These are phyloP conservation scores for Gossypium trilobum DNA, from an alignment of 441 rosid genomes.

Conservation along the genomic window DNA sequence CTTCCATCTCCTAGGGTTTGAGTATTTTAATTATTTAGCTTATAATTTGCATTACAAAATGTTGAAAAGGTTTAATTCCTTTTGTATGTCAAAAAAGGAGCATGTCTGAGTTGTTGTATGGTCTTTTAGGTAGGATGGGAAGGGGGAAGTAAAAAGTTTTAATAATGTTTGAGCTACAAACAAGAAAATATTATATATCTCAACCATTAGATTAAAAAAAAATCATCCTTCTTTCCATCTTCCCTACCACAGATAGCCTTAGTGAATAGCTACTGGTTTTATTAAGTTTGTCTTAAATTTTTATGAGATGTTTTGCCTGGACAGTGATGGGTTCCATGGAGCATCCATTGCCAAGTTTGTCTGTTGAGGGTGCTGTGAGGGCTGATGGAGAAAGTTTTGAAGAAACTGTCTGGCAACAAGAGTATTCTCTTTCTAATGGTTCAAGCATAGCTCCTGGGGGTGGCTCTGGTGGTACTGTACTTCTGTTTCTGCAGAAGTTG, in stretches of 20 bases:
- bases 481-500: constrained; percentile 62
- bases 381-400: constrained; percentile 78
- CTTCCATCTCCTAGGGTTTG: not conserved
- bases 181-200: not conserved
- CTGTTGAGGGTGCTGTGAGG: constrained; percentile 62
- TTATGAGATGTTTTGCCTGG: constrained; percentile 21
- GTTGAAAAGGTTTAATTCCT: not conserved
- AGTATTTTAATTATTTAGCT: not conserved
- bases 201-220: not conserved
- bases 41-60: not conserved
- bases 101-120: not conserved
- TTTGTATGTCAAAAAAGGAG: not conserved
- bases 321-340: constrained; percentile 92
- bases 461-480: constrained; percentile 94
- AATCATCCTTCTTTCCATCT: not conserved
- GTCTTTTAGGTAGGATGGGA: not conserved
- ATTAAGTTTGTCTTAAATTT: constrained; percentile 12
- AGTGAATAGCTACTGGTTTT: not conserved
- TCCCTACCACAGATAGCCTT: not conserved
- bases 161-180: not conserved
- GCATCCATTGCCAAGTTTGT: constrained; percentile 83
- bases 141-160: not conserved
- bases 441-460: constrained; percentile 67
- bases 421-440: constrained; percentile 20
- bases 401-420: constrained; percentile 23